phyloP scores from a whole-genome alignment of 805 yeast genomes.

The Citeromyces matritensis region DNA sequence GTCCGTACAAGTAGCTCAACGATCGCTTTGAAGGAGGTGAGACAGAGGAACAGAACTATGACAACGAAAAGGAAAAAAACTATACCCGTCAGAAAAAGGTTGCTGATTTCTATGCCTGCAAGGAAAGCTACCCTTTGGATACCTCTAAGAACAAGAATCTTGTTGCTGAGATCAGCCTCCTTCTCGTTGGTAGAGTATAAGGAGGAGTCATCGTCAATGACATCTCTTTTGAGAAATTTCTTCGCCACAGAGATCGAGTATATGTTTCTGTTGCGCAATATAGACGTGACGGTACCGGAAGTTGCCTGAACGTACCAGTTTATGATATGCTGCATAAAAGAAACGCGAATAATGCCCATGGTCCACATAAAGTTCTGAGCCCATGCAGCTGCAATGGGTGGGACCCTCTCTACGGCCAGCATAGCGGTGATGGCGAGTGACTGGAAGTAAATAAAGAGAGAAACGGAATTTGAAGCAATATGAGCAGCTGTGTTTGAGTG shows the following conservation, averaged over 20 bases:
- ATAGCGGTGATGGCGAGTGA: slow-evolving; percentile 81
- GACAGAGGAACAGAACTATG: slow-evolving; percentile 39
- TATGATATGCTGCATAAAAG: slow-evolving; percentile 70
- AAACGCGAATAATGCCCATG: slow-evolving; percentile 69
- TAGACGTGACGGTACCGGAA: slow-evolving; percentile 76
- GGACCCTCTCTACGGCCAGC: slow-evolving; percentile 88
- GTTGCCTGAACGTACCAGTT: slow-evolving; percentile 94
- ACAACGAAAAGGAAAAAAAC: slow-evolving; percentile 71
- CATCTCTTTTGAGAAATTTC: slow-evolving; percentile 16
- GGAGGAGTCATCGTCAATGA: slow-evolving; percentile 23
- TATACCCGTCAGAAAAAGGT: slow-evolving; percentile 74
- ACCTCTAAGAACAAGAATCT: slow-evolving; percentile 76
- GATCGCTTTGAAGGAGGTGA: slow-evolving; percentile 51
- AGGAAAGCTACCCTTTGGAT: slow-evolving; percentile 81
- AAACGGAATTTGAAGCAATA: slow-evolving; percentile 90
- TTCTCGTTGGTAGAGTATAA: slow-evolving; percentile 65
- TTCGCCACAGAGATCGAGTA: slow-evolving; percentile 85
- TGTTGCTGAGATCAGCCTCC: slow-evolving; percentile 37
- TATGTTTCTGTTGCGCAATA: slow-evolving; percentile 44
- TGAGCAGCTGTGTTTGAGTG: slow-evolving; percentile 91
- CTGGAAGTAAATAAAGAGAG: slow-evolving; percentile 89
- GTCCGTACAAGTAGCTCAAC: slow-evolving; percentile 49
- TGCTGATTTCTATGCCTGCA: slow-evolving; percentile 77
- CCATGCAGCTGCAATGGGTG: slow-evolving; percentile 98
- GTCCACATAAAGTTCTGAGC: slow-evolving; percentile 95